phyloP scores from a whole-genome alignment of 1,284 basidiomycete species.

The Phellopilus nigrolimitatus region DNA sequence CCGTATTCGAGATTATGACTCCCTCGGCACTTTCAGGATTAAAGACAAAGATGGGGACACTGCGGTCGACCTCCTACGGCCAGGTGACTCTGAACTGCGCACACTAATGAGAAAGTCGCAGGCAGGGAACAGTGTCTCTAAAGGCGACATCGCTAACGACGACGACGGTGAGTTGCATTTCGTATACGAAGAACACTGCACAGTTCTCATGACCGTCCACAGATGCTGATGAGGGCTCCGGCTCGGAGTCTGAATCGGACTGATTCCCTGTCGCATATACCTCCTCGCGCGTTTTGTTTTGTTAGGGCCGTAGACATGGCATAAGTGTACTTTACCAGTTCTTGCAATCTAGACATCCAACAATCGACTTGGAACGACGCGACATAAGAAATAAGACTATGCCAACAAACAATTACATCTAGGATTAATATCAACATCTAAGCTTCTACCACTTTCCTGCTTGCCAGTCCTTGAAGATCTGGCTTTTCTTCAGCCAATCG shows the following conservation, averaged over 20 bases:
- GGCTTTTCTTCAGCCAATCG: conserved; percentile 47
- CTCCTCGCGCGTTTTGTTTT: not conserved
- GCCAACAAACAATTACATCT: not conserved
- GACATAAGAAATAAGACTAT: not conserved
- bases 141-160: conserved; percentile 39
- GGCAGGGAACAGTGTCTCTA: conserved; percentile 37
- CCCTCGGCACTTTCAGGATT: conserved; percentile 41
- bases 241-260: conserved; percentile 23
- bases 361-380: too few relatives aligned
- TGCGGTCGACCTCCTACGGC: conserved; percentile 52
- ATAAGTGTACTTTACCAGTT: not conserved
- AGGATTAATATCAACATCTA: not conserved
- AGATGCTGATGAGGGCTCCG: conserved; percentile 34
- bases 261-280: not conserved
- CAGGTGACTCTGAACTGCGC: conserved; percentile 41
- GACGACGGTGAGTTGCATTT: conserved; percentile 25
- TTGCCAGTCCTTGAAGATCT: conserved; percentile 17
- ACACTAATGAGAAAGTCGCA: conserved; percentile 47
- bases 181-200: too few relatives aligned
- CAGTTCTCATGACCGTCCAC: too few relatives aligned
- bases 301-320: not conserved
- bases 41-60: conserved; percentile 68
- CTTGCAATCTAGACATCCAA: not conserved
- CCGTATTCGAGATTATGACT: conserved; percentile 2
- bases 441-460: conserved; percentile 14